Base-by-base conservation (phyloP, 2,329 filamentous ascomycete species). In the Orbilia ellipsospora region DNA sequence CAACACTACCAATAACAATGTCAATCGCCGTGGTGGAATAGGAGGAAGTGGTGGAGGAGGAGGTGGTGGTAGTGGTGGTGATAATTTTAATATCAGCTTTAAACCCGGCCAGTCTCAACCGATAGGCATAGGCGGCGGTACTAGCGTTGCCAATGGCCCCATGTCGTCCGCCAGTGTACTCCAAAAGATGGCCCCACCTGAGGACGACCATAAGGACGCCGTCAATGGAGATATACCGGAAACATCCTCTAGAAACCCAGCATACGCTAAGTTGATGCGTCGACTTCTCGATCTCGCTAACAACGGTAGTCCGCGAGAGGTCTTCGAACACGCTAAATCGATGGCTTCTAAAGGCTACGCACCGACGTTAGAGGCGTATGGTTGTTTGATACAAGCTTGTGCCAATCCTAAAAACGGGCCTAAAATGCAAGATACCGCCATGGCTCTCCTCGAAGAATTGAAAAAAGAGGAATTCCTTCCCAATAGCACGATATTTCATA, bases 391-490 rank as follows among this genome's bases (percentile, higher is more conserved):
- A 28, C 74, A 77, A 40, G 77, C 78, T 8, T 79, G 78, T 59
- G 77, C 77, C 0, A 66, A 75, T 20, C 77, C 74, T n/a, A 77
- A 70, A 7, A 68, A 59, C 23, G 77, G 74, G n/a, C 45, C 70
- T 8, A 61, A 26, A 5, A 65, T 80, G 62, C 77, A 79, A 40
- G 50, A 72, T 28, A 45, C 78, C 18, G 79, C 78, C 23, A 81
- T 83, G 40, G 83, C 83, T 18, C 83, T 96, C n/a, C 83, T 97
- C 23, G 83, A 87, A 20, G 92, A 97, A 79, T 92, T 97, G 89
- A 85, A 86, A 51, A 81, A 83, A 0, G 84, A 86, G 50, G 85
- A 85, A 0, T 84, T 97, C 52, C 83, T 87, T 50, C 85, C 88
- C 6, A 91, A 93, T 78, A 85, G 86, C 0, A 85, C 85, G 2